Base-by-base conservation (phyloP, 2,329 filamentous ascomycete genomes). In the Alternaria brassicicola region DNA sequence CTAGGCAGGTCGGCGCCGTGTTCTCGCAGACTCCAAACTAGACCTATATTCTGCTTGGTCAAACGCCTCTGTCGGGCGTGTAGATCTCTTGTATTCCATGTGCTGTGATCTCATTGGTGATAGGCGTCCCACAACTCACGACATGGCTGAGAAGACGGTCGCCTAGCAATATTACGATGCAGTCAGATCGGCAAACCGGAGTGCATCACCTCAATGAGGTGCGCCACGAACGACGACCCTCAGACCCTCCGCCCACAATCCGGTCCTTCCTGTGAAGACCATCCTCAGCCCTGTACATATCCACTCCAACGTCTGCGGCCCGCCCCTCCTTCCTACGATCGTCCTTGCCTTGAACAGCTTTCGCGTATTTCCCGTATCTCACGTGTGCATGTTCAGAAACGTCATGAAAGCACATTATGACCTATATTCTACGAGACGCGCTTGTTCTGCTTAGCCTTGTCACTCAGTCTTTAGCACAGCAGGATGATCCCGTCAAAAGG, bases 401-500 rank as follows among this genome's bases (percentile, higher is more conserved):
- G 71, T 68, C 57, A 74, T 73, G 69, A 69, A 63, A 57, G 66
- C 61, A 52, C 55, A 65, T 57, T 63, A 78, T 78, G 75, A 67
- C 72, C 65, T 67, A 67, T 55, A 52, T 69, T 54, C 68, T 63
- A 54, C 57, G 60, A 59, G 66, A 62, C 61, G 60, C 73, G 30
- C 35, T 77, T 56, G 63, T 66, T 61, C 66, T 65, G 47, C 57
- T 69, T 59, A 69, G 55, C 56, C 64, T 78, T 52, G 61, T 70
- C 51, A 62, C 65, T 17, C 55, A 28, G 31, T 41, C 45, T 23
- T 72, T 71, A 15, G 66, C 70, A 25, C 71, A 76, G 43, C 70
- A 81, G 55, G 80, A 87, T 66, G 81, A 87, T 65, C 84, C 84
- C 4, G 76, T 88, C 47, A 77, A 75, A 23, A 80, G 85, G 70